Evolutionary conservation across 164 flowering plant genomes (phyloP).

Genomic region (Stephania japonica): DNA sequence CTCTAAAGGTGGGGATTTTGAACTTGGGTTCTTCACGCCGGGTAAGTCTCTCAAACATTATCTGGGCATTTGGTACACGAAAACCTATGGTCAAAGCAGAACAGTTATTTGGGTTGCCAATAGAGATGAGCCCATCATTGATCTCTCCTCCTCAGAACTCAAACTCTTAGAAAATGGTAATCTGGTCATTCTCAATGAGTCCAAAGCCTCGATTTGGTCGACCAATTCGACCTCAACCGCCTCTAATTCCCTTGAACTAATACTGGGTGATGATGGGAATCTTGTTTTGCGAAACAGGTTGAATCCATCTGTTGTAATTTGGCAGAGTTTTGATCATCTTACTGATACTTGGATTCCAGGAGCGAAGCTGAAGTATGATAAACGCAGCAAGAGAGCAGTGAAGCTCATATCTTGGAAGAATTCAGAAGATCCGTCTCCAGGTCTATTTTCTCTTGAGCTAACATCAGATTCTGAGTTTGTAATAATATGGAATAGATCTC

Average conservation of each 20-base stretch:
- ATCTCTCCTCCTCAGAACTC: conserved; percentile 14
- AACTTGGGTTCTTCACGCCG: too few relatives aligned
- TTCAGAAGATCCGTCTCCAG: conserved; percentile 18
- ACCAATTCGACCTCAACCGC: conserved; percentile 28
- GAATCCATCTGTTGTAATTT: too few relatives aligned
- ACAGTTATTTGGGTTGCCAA: too few relatives aligned
- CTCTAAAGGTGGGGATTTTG: too few relatives aligned
- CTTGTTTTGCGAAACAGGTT: too few relatives aligned
- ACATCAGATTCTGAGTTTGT: background rate
- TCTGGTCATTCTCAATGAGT: conserved; percentile 42
- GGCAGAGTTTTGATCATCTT: too few relatives aligned
- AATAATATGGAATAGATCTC: conserved; percentile 18
- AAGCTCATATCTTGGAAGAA: conserved; percentile 51
- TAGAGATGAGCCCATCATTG: conserved; percentile 17
- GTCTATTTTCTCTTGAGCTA: conserved; percentile 11
- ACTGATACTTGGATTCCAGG: too few relatives aligned
- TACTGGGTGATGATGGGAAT: conserved; percentile 50
- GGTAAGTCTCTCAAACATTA: too few relatives aligned
- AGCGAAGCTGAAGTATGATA: too few relatives aligned
- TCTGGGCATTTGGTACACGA: too few relatives aligned
- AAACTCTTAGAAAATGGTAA: conserved; percentile 33
- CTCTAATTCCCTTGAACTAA: conserved; percentile 25
- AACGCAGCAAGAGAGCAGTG: too few relatives aligned
- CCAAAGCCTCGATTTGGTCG: conserved; percentile 45
- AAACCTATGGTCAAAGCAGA: too few relatives aligned